Evolutionary conservation across 192 early-diverging fungal species (phyloP), one percentile per base, ranked within the genome.

Genomic region (Umbelopsis sp.): DNA sequence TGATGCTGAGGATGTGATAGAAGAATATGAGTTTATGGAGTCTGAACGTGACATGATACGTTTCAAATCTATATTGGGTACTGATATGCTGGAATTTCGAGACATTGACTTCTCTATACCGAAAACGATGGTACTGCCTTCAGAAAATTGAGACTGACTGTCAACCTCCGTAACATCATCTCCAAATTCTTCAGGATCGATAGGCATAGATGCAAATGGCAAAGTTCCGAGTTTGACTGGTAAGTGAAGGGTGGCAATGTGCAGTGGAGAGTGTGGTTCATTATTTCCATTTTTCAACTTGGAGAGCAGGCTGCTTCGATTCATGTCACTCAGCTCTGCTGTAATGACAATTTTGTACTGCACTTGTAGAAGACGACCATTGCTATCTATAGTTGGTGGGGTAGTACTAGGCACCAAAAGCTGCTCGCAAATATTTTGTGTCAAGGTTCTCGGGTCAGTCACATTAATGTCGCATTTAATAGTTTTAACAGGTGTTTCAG

Each of bases 201-300:
- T 66, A 18, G 46, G 65, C 65, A 66, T 46, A 66, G 65, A 47
- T 46, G 65, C 65, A 6, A 66, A 66, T 45, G 65, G 65, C 11
- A 47, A 20, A 25, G 65, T 66, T 13, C 65, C 65, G 3, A 66
- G 45, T 13, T 46, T 66, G 12, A 66, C 20, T 15, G 65, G 65
- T 1, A 66, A 11, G 33, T 61, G 27, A 12, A 61, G 55, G 2
- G 27, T 46, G 23, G 46, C 46, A 23, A 66, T 33, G 21, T 66
- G 45, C 4, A 48, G 8, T 13, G 46, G 35, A 2, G 41, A 45
- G 12, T 66, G 41, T 20, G 23, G 12, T 46, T 66, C 45, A 5
- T 35, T 66, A 47, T 20, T 48, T 66, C 45, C 65, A 46, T 35
- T 48, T 25, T 66, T 66, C 12, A 48, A 41, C 9, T 66, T 66